Evolutionary conservation across 1,284 basidiomycete genomes (phyloP), one percentile per base, ranked within the genome.

Genomic region (Leccinum pachyderme): DNA sequence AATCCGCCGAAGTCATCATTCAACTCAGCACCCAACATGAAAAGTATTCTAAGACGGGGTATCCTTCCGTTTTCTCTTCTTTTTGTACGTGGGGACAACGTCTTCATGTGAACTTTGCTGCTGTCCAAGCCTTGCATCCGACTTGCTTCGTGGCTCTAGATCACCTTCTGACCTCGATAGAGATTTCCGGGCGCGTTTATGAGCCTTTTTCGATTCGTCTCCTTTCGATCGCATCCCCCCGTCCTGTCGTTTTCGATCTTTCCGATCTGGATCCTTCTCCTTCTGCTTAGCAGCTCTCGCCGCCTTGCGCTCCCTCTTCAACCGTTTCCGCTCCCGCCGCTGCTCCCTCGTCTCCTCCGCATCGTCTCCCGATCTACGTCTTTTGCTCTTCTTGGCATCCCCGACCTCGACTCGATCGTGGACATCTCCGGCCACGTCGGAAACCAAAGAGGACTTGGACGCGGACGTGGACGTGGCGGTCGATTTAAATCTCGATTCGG

Each of bases 21-120:
- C 44, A 47, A 25, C 13, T 55, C 43, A 52, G 57, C 43, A 52
- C 24, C 29, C 18, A 39, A 49, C 25, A 31, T 13, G 8, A 29
- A 25, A 45, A 6, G 51, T 31, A 29, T 51, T 51, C 56, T 59
- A 66, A 3, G 35, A n/a, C 37, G 27, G 39, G 57, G 47, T 55
- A 59, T 60, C 45, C 48, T 63, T 67, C 51, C 56, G 54, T 55
- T 62, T 72, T 32, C 62, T 61, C 44, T 61, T 66, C 49, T 60
- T 63, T 53, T 54, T 67, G 29, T 49, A 51, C 32, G 43, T 45
- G 44, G 28, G 41, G 47, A 28, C 22, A 29, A 18, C 18, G 25
- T n/a, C 18, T 35, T 35, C 52, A 39, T 45, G 31, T 47, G 35
- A 29, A 18, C 35, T 35, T 28, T 51, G 41, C 43, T 52, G 51